phyloP scores from a whole-genome alignment of 345 rosid species.

The Luvunga scandens region DNA sequence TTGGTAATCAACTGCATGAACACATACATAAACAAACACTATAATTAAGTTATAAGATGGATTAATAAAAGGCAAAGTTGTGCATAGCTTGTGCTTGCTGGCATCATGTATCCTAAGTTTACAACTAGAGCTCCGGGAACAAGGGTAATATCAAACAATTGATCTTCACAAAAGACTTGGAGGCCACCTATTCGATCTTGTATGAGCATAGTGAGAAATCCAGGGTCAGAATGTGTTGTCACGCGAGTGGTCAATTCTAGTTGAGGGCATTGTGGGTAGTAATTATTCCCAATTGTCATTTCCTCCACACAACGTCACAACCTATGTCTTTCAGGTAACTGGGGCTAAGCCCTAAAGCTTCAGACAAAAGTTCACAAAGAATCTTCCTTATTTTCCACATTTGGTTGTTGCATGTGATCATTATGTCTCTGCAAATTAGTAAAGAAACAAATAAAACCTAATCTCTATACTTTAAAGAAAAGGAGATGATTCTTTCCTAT shows the following conservation, averaged over 20 bases:
- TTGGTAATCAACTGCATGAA: background rate
- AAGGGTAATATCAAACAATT: slow-evolving; percentile 33
- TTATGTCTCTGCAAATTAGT: slow-evolving; percentile 23
- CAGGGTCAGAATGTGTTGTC: slow-evolving; percentile 27
- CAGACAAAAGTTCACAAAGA: slow-evolving; percentile 31
- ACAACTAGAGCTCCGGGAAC: slow-evolving; percentile 20
- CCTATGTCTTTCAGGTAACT: slow-evolving; percentile 21
- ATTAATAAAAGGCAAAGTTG: background rate
- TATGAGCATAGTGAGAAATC: slow-evolving; percentile 30
- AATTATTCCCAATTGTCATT: slow-evolving; percentile 17
- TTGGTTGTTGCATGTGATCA: slow-evolving; percentile 22
- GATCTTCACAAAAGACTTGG: slow-evolving; percentile 26
- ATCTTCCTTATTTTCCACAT: slow-evolving; percentile 2
- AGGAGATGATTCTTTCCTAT: background rate
- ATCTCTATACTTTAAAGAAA: background rate
- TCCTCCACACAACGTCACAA: slow-evolving; percentile 30
- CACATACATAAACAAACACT: background rate
- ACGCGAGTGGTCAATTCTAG: slow-evolving; percentile 36
- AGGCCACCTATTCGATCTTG: slow-evolving; percentile 42
- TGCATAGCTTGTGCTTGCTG: slow-evolving; percentile 6
- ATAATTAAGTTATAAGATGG: too few relatives aligned
- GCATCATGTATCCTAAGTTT: slow-evolving; percentile 31
- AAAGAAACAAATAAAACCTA: background rate
- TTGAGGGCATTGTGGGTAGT: slow-evolving; percentile 47
- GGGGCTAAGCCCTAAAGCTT: slow-evolving; percentile 33